Base-by-base conservation (phyloP, 2,329 filamentous ascomycete genomes). In the Colletotrichum gigasporum region DNA sequence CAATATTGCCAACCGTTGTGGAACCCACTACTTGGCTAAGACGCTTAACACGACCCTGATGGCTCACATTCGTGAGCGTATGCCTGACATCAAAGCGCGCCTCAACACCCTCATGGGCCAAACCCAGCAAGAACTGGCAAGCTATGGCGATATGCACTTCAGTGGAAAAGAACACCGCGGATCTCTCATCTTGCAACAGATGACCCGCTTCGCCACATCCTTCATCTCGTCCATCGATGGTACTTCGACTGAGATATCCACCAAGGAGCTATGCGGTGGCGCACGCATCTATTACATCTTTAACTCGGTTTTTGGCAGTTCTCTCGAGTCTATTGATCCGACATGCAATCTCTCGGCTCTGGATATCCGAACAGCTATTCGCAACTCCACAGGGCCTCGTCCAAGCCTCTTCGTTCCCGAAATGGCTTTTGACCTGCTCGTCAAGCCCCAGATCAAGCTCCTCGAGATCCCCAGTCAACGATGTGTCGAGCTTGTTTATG, bases 101-200 rank as follows among this genome's bases (percentile, higher is more conserved):
- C 85, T 99, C 66, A 99, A 99, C 78, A 99, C 96, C 1, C 83
- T 99, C 53, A 99, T 99, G 96, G 96, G 96, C n/a, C 96, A 99
- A 79, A 98, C 96, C 50, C 96, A 99, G 75, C 96, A 99, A 81
- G 96, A 99, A 78, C 85, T 99, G 61, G 96, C 96, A 42, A 97
- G 95, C 78, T 99, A 99, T 75, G 96, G 96, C 35, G 96, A 98
- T 75, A 97, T 96, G 82, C 92, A 97, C 71, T 99, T 99, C 76
- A 97, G 92, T 68, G 96, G 96, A 71, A 97, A 97, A 77, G 96
- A 98, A 77, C 96, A 99, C 75, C 88, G 95, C 52, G 96, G 96
- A 30, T 97, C 95, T 26, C 85, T 99, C 67, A 97, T 99, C 62
- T 82, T 99, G 67, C 95, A 98, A 78, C 87, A 97, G 61, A 99